Percentiles rank a stretch among this genome's conserved stretches.
phyloP scores from a whole-genome alignment of 352 stramenopile species.

The Pythium utonaiense region DNA sequence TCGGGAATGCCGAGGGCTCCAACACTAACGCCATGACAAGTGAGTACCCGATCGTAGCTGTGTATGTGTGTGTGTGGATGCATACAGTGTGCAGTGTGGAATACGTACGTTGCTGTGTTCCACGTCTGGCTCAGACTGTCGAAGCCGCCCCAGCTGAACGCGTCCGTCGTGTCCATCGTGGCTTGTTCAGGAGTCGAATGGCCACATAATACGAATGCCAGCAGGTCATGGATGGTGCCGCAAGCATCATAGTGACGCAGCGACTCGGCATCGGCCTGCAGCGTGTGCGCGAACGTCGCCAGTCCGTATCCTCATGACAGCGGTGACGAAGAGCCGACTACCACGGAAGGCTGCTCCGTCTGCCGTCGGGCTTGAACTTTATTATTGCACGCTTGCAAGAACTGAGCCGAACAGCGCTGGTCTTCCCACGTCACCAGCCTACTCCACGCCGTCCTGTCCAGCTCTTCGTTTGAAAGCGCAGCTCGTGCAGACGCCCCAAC shows the following conservation, averaged over 20 bases:
- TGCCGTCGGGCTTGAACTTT: background rate
- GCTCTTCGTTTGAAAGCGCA: slow-evolving; percentile 8
- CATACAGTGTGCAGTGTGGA: too few relatives aligned
- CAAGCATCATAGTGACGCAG: slow-evolving; percentile 61
- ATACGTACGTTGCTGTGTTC: slow-evolving; percentile 34
- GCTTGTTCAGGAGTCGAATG: slow-evolving; percentile 31
- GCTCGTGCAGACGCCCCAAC: slow-evolving; percentile 27
- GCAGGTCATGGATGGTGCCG: slow-evolving; percentile 77
- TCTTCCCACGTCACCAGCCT: slow-evolving; percentile 79
- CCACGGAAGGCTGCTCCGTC: slow-evolving; percentile 2
- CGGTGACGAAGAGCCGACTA: slow-evolving; percentile 18
- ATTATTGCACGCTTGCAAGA: slow-evolving; percentile 33
- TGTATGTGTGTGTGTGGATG: too few relatives aligned
- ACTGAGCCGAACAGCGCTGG: slow-evolving; percentile 58
- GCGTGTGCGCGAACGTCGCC: slow-evolving; percentile 57
- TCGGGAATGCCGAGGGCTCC: slow-evolving; percentile 52
- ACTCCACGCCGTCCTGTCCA: slow-evolving; percentile 38
- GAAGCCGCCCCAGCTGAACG: slow-evolving; percentile 73
- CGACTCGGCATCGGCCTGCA: slow-evolving; percentile 29
- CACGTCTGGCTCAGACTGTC: slow-evolving; percentile 40
- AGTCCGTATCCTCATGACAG: slow-evolving; percentile 66
- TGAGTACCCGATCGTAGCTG: background rate
- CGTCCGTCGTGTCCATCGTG: slow-evolving; percentile 72
- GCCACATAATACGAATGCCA: slow-evolving; percentile 72
- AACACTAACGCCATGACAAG: slow-evolving; percentile 28